phyloP scores from a whole-genome alignment of 805 yeast genomes.

The Zygoascus biomembranicola region DNA sequence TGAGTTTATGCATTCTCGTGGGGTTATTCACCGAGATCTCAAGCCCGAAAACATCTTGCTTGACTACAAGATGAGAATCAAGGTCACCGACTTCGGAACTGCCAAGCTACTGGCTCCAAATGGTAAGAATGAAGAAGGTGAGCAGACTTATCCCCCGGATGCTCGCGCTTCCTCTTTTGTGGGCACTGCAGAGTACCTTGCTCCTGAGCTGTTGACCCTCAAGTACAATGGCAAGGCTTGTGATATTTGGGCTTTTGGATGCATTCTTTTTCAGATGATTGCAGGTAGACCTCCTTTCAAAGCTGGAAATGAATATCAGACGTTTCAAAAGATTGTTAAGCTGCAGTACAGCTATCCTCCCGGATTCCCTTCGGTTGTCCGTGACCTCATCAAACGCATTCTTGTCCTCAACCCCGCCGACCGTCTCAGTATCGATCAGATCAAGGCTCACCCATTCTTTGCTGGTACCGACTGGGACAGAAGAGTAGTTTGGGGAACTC shows the following conservation, averaged over 20 bases:
- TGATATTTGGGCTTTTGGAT: constrained; percentile 93
- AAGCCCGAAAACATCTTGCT: constrained; percentile 90
- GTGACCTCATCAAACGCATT: constrained; percentile 58
- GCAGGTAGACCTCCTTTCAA: constrained; percentile 86
- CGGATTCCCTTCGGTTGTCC: constrained; percentile 53
- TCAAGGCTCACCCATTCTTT: constrained; percentile 70
- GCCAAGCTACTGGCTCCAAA: constrained; percentile 59
- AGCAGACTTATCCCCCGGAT: constrained; percentile 27
- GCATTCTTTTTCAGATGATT: constrained; percentile 75
- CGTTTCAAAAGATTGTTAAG: constrained; percentile 80
- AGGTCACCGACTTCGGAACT: constrained; percentile 97
- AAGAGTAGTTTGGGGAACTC: constrained; percentile 57
- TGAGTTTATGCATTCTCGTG: constrained; percentile 77
- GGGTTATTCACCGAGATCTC: constrained; percentile 87
- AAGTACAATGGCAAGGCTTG: constrained; percentile 78
- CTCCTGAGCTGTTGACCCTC: constrained; percentile 76
- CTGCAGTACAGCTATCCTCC: constrained; percentile 66
- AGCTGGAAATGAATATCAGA: constrained; percentile 74
- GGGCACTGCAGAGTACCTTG: constrained; percentile 95
- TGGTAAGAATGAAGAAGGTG: constrained; percentile 18
- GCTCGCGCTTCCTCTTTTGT: constrained; percentile 62
- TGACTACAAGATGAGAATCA: constrained; percentile 75
- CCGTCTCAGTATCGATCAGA: constrained; percentile 47
- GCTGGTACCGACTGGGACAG: constrained; percentile 61
- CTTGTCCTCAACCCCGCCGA: constrained; percentile 63